phyloP scores from a whole-genome alignment of 306 rosid genomes.

The Cajanus cajan region DNA sequence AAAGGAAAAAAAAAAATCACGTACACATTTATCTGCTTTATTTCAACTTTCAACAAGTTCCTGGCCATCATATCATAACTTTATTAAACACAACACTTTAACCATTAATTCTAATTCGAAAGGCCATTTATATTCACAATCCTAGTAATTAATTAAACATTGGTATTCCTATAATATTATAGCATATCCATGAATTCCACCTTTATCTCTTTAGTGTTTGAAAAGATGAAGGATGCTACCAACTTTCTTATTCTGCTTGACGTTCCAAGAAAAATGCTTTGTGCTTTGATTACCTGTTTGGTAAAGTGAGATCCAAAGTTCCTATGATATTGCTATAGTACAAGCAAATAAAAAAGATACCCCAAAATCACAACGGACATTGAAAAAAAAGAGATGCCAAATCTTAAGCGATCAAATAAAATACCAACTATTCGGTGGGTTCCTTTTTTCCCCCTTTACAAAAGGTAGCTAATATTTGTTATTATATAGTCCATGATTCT shows the following conservation, averaged over 20 bases:
- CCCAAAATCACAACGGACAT: constrained; percentile 47
- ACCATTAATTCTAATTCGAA: constrained; percentile 15
- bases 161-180: constrained; percentile 32
- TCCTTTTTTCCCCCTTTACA: constrained; percentile 12
- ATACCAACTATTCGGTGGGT: constrained; percentile 34
- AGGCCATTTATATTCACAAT: constrained; percentile 25
- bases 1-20: background rate
- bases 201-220: constrained; percentile 37
- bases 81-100: constrained; percentile 6
- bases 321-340: constrained; percentile 45
- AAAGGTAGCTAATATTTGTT: constrained; percentile 29
- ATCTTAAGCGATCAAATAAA: constrained; percentile 41
- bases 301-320: constrained; percentile 60
- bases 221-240: constrained; percentile 41
- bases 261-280: constrained; percentile 21
- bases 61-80: background rate
- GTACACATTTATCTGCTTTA: background rate
- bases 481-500: constrained; percentile 41
- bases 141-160: constrained; percentile 13
- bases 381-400: constrained; percentile 53
- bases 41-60: background rate
- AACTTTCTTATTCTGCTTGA: constrained; percentile 16
- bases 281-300: constrained; percentile 49
- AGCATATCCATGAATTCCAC: constrained; percentile 47
- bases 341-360: constrained; percentile 54